A percentile compares a stretch with the other conserved stretches of the same genome.
These are phyloP conservation scores for Zygoascus ofunaensis DNA, from an alignment of 805 yeast genomes.

Conservation along the genomic window DNA sequence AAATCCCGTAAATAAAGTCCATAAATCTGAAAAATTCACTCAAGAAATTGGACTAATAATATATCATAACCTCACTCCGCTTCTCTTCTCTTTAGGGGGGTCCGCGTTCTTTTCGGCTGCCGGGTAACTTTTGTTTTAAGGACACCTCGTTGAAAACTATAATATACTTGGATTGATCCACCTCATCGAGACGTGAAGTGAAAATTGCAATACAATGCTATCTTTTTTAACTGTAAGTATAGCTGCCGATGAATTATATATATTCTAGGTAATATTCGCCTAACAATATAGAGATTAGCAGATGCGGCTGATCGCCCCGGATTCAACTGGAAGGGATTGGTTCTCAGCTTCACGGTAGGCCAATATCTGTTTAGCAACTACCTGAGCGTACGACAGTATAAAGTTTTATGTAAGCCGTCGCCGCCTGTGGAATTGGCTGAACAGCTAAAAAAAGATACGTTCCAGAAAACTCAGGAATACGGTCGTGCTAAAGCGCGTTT, in stretches of 20 bases:
- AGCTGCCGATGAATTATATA: no score
- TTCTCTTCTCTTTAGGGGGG: no score
- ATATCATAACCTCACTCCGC: no score
- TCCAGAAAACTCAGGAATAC: conserved; percentile 67
- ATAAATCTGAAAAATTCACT: no score
- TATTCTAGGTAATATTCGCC: no score
- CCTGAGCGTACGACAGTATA: conserved; percentile 68
- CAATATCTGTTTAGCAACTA: conserved; percentile 69
- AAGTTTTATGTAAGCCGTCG: conserved; percentile 43
- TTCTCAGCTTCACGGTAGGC: conserved; percentile 65
- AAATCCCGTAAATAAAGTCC: no score
- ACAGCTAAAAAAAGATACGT: conserved; percentile 64
- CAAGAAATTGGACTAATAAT: no score
- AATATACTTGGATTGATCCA: no score
- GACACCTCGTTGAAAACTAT: no score
- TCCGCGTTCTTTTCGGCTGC: no score
- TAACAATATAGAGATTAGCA: conserved; percentile 29
- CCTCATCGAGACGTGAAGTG: no score
- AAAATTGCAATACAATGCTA: neutral
- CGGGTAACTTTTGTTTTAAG: no score
- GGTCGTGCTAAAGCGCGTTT: conserved; percentile 71
- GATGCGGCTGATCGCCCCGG: conserved; percentile 53
- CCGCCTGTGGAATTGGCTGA: conserved; percentile 64
- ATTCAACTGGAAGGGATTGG: conserved; percentile 71
- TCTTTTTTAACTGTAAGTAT: neutral